Conservation (phyloP, 495 filamentous ascomycete species). For the Hypoxylon fragiforme region DNA sequence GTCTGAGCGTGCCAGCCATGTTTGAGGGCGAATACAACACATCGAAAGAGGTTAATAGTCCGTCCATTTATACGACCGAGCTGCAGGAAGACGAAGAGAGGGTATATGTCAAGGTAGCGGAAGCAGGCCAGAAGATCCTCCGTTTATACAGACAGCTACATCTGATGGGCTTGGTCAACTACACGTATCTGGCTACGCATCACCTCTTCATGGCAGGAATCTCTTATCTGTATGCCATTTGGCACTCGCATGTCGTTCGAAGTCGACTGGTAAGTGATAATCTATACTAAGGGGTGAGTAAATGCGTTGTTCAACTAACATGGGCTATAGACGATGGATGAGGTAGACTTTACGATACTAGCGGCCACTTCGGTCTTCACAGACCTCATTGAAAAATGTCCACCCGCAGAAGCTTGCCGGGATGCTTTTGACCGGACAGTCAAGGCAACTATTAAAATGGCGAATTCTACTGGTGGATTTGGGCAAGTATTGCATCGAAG, state of each 20-base stretch:
- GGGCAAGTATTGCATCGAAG: conserved; percentile 48
- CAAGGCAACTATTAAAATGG: conserved; percentile 93
- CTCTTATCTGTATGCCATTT: conserved; percentile 94
- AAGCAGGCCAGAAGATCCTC: conserved; percentile 90
- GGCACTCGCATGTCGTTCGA: conserved; percentile 89
- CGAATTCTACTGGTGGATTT: conserved; percentile 79
- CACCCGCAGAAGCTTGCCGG: conserved; percentile 70
- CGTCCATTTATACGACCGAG: conserved; percentile 52
- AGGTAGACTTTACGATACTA: conserved; percentile 93
- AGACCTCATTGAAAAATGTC: conserved; percentile 56
- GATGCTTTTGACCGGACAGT: conserved; percentile 96
- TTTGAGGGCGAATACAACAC: conserved; percentile 78
- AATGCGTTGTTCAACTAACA: conserved; percentile 42
- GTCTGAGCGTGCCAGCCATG: conserved; percentile 80
- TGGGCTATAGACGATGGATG: conserved; percentile 76
- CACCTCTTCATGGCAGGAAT: conserved; percentile 98
- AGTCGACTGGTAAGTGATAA: conserved; percentile 77
- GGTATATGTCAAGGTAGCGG: conserved; percentile 89
- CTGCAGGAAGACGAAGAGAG: conserved; percentile 82
- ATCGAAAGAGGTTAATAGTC: conserved; percentile 58
- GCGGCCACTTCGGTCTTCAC: conserved; percentile 75
- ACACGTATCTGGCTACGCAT: conserved; percentile 95
- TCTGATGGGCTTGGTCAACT: conserved; percentile 85
- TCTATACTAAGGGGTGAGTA: not conserved
- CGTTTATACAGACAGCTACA: conserved; percentile 90